Base-by-base conservation (phyloP, 2,329 filamentous ascomycete species). In the Aspergillus nomiae region DNA sequence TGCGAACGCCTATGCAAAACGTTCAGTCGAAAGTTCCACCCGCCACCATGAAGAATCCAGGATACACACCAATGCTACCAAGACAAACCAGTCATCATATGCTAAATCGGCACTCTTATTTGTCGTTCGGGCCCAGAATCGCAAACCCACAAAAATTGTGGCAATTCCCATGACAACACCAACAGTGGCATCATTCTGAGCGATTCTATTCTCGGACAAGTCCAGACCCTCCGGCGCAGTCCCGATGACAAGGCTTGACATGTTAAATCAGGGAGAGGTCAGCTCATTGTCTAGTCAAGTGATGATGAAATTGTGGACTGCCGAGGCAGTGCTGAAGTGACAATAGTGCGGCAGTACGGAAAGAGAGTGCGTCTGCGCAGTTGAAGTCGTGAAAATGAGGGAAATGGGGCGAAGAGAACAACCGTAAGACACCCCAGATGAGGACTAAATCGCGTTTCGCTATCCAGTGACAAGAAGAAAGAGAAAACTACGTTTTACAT, bases 1-100 rank as follows among this genome's bases (percentile, higher is more conserved):
- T 9, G 63, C 63, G 16, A 64, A 64, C 1, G 34, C 21, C 59
- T 64, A 34, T 26, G 8, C 16, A 43, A 11, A 2, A n/a, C 11
- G 6, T 16, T 45, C 41, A 53, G 16, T 26, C 21, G 12, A 28
- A 32, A 14, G 19, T 11, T 30, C 16, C 10, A 21, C 5, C 24
- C 19, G n/a, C 10, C 14, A 8, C 0, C 7, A 24, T 34, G 4
- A 14, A 51, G 12, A n/a, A 24, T 19, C 3, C 19, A 19, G 7
- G 24, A 43, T 3, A 34, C 45, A 16, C 59, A 65, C 64, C 59
- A 66, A 24, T 28, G 62, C 53, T 4, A 46, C 50, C 30, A 66
- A 26, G 14, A 66, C 41, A 43, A 56, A 64, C 62, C 60, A 66
- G 46, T 66, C 64, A 24, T 66, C 64, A 21, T 62, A 62, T 14